phyloP scores from a whole-genome alignment of 805 yeast species.

The Kurtzmaniella cleridarum region DNA sequence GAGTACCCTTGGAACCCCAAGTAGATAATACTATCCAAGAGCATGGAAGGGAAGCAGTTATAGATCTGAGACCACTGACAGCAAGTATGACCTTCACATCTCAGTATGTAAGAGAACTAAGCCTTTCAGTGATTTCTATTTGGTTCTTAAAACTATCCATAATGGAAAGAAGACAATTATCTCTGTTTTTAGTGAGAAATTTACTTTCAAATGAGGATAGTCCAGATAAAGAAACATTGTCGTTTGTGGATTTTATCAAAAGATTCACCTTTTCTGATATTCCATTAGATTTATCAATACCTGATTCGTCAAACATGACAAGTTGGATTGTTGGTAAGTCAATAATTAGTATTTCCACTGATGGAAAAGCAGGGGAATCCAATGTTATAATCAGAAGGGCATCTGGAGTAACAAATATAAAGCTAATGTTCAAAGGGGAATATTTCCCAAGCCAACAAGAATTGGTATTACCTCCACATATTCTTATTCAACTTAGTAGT shows the following conservation, averaged over 20 bases:
- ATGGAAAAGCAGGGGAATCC: constrained; percentile 46
- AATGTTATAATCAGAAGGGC: constrained; percentile 55
- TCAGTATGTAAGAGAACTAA: constrained; percentile 55
- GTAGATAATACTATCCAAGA: constrained; percentile 15
- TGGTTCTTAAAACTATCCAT: constrained; percentile 68
- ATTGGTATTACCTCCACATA: neutral
- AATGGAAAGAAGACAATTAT: constrained; percentile 51
- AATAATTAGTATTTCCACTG: constrained; percentile 52
- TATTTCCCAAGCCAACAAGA: neutral
- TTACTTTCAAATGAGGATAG: constrained; percentile 29
- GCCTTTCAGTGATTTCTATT: constrained; percentile 61
- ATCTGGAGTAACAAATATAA: constrained; percentile 53
- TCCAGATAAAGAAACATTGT: constrained; percentile 41
- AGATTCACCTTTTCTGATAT: constrained; percentile 63
- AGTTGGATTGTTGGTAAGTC: constrained; percentile 62
- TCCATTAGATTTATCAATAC: neutral
- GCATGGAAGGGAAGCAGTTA: constrained; percentile 44
- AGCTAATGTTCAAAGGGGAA: constrained; percentile 34
- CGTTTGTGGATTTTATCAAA: constrained; percentile 61
- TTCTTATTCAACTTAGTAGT: constrained; percentile 4
- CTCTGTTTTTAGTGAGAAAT: constrained; percentile 59
- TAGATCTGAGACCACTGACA: constrained; percentile 54
- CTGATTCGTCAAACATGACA: constrained; percentile 9
- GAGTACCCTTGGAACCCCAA: neutral
- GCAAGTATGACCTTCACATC: constrained; percentile 44